A percentile compares a stretch with the other conserved stretches of the same genome.
phyloP scores from a whole-genome alignment of 1,284 basidiomycete genomes.

The Ustilago sp. region DNA sequence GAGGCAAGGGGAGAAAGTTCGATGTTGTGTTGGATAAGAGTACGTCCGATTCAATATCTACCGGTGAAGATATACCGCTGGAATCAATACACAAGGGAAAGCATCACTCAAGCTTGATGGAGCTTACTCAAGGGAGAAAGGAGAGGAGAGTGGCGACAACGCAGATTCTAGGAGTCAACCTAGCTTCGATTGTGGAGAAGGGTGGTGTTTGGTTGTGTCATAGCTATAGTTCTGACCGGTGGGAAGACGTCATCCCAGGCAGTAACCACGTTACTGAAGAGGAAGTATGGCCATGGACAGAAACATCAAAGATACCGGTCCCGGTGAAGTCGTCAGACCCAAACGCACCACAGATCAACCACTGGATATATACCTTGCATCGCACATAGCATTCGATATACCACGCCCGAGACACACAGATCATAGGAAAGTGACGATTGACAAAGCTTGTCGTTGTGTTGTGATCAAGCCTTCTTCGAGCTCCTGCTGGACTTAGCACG shows the following conservation, averaged over 20 bases:
- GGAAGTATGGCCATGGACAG: slow-evolving; percentile 14
- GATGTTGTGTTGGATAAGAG: slow-evolving; percentile 51
- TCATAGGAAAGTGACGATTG: not conserved
- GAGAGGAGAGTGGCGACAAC: slow-evolving; percentile 14
- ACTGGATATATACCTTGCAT: not conserved
- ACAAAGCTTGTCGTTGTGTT: no score
- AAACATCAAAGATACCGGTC: slow-evolving; percentile 2
- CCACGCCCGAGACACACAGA: not conserved
- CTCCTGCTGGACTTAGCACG: slow-evolving; percentile 21
- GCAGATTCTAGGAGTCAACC: slow-evolving; percentile 27
- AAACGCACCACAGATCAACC: slow-evolving; percentile 30
- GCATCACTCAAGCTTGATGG: slow-evolving; percentile 4
- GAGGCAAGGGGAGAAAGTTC: slow-evolving; percentile 5
- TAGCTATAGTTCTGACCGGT: slow-evolving; percentile 37
- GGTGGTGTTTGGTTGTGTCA: slow-evolving; percentile 34
- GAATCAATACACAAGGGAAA: not conserved
- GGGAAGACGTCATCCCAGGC: slow-evolving; percentile 22
- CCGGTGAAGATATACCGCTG: slow-evolving; percentile 21
- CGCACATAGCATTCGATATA: not conserved
- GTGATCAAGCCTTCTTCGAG: not conserved
- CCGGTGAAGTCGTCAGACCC: slow-evolving; percentile 15
- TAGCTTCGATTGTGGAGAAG: not conserved
- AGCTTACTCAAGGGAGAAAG: not conserved
- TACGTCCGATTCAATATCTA: slow-evolving; percentile 47
- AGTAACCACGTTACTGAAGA: not conserved